Evolutionary conservation across 2,329 filamentous ascomycete species (phyloP).

Genomic region (Beauveria sp.): DNA sequence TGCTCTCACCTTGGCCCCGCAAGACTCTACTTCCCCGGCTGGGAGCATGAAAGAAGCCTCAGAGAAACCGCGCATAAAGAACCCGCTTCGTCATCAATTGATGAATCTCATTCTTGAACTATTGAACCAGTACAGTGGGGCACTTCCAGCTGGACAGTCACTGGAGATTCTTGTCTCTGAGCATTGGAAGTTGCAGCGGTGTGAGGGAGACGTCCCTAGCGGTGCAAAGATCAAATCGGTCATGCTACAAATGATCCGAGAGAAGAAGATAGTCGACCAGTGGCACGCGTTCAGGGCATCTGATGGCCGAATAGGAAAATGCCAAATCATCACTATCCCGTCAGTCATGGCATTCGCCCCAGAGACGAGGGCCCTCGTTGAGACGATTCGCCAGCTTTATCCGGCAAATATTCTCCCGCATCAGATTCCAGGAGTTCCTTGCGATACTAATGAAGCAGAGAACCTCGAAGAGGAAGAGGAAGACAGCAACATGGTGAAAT

Average conservation of each 20-base stretch:
- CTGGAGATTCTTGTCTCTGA: constrained; percentile 11
- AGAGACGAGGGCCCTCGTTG: constrained; percentile 35
- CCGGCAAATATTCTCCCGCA: constrained; percentile 21
- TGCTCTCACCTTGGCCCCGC: background rate
- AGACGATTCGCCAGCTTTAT: constrained; percentile 39
- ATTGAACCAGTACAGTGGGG: constrained; percentile 30
- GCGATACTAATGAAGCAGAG: background rate
- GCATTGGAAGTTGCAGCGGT: constrained; percentile 34
- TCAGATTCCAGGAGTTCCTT: constrained; percentile 10
- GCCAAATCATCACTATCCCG: constrained; percentile 35
- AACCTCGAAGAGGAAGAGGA: constrained; percentile 8
- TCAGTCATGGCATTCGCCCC: constrained; percentile 35
- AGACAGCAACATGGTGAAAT: constrained; percentile 18
- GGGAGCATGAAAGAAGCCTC: background rate
- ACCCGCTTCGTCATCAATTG: constrained; percentile 4
- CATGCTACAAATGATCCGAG: constrained; percentile 31
- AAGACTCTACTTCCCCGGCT: background rate
- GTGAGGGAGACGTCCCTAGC: constrained; percentile 32
- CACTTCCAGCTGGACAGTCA: constrained; percentile 44
- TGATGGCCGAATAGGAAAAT: constrained; percentile 36
- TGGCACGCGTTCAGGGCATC: constrained; percentile 36
- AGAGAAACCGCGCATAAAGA: background rate
- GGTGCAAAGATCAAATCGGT: constrained; percentile 31
- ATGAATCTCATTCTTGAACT: constrained; percentile 22
- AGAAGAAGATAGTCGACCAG: constrained; percentile 30